Percentiles rank a stretch among this genome's conserved stretches.
phyloP scores from a whole-genome alignment of 495 filamentous ascomycete species.

The Neurospora hispaniola region DNA sequence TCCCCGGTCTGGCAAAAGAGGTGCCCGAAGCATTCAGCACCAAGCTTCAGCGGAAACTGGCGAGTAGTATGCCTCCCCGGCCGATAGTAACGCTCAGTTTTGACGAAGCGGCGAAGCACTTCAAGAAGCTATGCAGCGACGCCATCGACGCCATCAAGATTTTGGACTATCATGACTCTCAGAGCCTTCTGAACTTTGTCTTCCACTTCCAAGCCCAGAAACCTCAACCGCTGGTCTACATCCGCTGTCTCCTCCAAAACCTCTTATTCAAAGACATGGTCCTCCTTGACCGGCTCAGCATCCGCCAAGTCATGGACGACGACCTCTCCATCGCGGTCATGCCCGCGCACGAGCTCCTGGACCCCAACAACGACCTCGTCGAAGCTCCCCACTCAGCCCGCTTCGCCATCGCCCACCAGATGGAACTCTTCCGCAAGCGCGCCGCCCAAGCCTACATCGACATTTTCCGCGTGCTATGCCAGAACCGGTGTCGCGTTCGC shows the following conservation, averaged over 20 bases:
- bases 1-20: constrained; percentile 49
- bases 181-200: constrained; percentile 59
- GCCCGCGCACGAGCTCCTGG: constrained; percentile 57
- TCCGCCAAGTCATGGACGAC: constrained; percentile 64
- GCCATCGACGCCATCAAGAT: constrained; percentile 58
- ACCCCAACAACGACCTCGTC: constrained; percentile 60
- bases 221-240: constrained; percentile 74
- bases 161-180: constrained; percentile 55
- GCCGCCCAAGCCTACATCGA: constrained; percentile 71
- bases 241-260: constrained; percentile 68
- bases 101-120: constrained; percentile 57
- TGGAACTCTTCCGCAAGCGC: constrained; percentile 71
- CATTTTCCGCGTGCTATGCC: constrained; percentile 68
- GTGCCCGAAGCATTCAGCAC: constrained; percentile 74
- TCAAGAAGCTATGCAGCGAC: constrained; percentile 63
- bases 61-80: constrained; percentile 85
- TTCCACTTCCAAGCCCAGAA: constrained; percentile 65
- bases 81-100: constrained; percentile 72
- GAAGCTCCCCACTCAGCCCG: constrained; percentile 70
- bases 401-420: constrained; percentile 61
- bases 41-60: constrained; percentile 79
- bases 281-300: constrained; percentile 52
- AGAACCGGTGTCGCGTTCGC: constrained; percentile 82
- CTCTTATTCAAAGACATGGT: constrained; percentile 62
- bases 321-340: constrained; percentile 69